Evolutionary conservation across 208 protist genomes (phyloP), one percentile per base, ranked within the genome.

Genomic region (Leptomonas seymouri): DNA sequence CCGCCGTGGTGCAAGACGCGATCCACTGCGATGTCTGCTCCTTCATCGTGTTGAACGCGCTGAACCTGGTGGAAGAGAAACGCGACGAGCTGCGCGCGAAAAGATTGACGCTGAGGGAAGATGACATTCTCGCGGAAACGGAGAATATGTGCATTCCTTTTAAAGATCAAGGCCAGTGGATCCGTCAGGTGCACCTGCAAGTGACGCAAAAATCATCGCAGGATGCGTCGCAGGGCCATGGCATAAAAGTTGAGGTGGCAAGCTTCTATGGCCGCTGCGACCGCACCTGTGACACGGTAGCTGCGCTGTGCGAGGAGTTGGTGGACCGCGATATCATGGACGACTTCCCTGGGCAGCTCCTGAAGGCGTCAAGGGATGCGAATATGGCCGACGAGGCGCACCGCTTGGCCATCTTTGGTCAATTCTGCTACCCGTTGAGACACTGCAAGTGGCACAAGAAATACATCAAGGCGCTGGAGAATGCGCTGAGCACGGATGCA

Each of bases 81-180:
- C 68, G 61, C 14, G 50, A 76, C 34, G 69, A 74, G 30, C 54
- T 54, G 48, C 58, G 74, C 5, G 30, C 49, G 1, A 73, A 80
- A 51, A 67, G 78, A 21, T 78, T 92, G n/a, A 44, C 34, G 2
- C 44, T 95, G 21, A 68, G 69, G 3, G 88, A 96, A 67, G 91
- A 96, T 25, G 81, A 87, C 42, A 63, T 96, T 14, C 65, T 93
- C 3, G 76, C 70, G n/a, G 61, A 83, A 41, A 67, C 90, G 20
- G 87, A 94, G 64, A 62, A 85, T 14, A 41, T 94, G 45, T 96
- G 91, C 61, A 77, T 87, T 16, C 91, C 89, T 0, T 86, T 89
- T 64, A 71, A 71, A n/a, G 72, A 83, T 2, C 36, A 67, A 21
- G 91, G 91, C 12, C 74, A 84, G 50, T 96, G 91, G 89, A 84